Evolutionary conservation across 2,329 filamentous ascomycete species (phyloP).

Genomic region (Amesomyces nigricolor): DNA sequence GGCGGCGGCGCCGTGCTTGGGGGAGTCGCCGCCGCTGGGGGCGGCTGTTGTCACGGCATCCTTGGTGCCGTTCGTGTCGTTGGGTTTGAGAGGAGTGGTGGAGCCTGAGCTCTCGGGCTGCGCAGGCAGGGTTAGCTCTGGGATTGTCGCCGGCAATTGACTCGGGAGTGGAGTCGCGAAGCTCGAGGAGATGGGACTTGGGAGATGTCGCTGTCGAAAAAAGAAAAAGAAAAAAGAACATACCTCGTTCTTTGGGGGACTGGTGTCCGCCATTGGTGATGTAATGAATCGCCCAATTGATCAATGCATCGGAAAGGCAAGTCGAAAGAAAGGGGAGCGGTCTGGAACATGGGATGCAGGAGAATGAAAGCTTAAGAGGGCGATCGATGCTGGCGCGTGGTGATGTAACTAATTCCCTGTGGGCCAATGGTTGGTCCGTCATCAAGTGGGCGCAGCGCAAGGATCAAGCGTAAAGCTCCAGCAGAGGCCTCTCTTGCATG

Average conservation of each 20-base stretch:
- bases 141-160: no score
- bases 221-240: background rate
- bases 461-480: no score
- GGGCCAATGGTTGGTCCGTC: no score
- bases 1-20: background rate
- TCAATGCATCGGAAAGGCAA: background rate
- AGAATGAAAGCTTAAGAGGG: background rate
- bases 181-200: no score
- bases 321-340: background rate
- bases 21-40: background rate
- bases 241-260: slow-evolving; percentile 9
- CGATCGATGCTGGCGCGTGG: background rate
- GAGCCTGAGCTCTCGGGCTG: slow-evolving; percentile 9
- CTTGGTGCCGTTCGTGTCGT: background rate
- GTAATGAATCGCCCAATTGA: background rate
- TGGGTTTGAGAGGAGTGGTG: background rate
- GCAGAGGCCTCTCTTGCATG: no score
- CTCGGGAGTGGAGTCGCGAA: no score
- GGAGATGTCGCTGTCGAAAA: no score
- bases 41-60: background rate
- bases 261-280: slow-evolving; percentile 11
- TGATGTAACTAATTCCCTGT: background rate
- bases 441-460: no score
- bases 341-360: background rate
- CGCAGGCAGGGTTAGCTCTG: background rate